Percentiles rank a stretch among this genome's conserved stretches.
phyloP scores from a whole-genome alignment of 176 grass and related monocot genomes.

The Areca catechu region DNA sequence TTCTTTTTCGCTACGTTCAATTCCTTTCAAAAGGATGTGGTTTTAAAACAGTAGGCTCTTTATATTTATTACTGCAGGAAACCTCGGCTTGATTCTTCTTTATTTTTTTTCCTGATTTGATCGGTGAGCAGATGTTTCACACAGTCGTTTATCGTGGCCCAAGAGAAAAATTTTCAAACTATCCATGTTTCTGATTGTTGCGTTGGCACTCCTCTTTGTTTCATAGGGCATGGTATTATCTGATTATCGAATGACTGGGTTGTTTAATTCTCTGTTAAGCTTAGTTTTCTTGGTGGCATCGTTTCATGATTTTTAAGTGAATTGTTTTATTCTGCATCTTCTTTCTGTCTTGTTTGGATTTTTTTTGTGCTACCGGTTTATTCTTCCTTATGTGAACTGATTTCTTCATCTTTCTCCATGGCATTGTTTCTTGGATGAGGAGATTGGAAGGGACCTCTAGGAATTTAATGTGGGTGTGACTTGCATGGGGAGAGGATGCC shows the following conservation, averaged over 20 bases:
- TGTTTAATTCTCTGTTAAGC: too few relatives aligned
- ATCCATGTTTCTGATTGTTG: too few relatives aligned
- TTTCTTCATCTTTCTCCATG: not conserved
- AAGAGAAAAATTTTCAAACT: too few relatives aligned
- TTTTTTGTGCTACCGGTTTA: conserved; percentile 1
- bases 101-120: conserved; percentile 3
- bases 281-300: too few relatives aligned
- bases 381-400: conserved; percentile 17
- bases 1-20: conserved; percentile 28
- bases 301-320: not conserved
- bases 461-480: conserved; percentile 23
- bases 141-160: not conserved
- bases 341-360: not conserved
- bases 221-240: too few relatives aligned
- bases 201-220: too few relatives aligned
- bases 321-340: not conserved
- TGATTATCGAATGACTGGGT: too few relatives aligned
- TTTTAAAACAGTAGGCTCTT: conserved; percentile 14
- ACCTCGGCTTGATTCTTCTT: conserved; percentile 2
- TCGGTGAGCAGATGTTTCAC: not conserved
- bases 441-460: conserved; percentile 38
- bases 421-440: conserved; percentile 20
- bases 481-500: conserved; percentile 98
- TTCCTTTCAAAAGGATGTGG: conserved; percentile 32
- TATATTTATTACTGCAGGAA: conserved; percentile 3